Evolutionary conservation across 805 yeast genomes (phyloP), one percentile per base, ranked within the genome.

Genomic region (Suhomyces vadensis): DNA sequence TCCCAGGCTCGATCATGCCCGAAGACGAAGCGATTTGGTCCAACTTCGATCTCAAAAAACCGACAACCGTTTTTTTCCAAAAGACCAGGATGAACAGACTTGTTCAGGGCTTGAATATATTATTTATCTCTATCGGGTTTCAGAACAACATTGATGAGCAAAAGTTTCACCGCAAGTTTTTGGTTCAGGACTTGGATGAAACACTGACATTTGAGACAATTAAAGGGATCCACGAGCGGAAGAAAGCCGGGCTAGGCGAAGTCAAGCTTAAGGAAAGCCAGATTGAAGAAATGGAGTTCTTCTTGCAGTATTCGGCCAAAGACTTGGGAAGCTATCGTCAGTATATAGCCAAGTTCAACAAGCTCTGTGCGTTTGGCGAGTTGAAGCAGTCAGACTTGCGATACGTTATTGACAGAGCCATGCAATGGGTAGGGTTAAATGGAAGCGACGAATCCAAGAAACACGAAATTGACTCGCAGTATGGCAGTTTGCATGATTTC

Each of bases 61-160:
- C 43, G n/a, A 33, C 62, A 2, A 54, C 58, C 1, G 52, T 57
- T 3, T 51, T 55, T 13, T 69, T 64, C 50, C 72, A 71, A 48
- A 81, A 81, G 50, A 55, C 71, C 35, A 69, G 73, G 37, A 51
- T 77, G 26, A 81, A 81, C 50, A 67, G 75, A 25, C 60, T 78
- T 26, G 57, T 81, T 16, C 70, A 73, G 27, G 63, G 67, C 26
- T 49, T 83, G 26, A 83, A 83, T 50, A 50, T 74, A 6, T 64
- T 82, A 26, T 55, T 85, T 10, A 46, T 48, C 21, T 39, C 51
- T 8, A 61, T 71, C 14, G 46, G 64, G 5, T 58, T 64, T 35
- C 80, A 67, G 49, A 60, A 49, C 47, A 51, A 50, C 25, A 41
- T 48, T 10, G 35, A 39, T 9, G 35, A n/a, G 19, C 29, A 42